These are phyloP conservation scores for Candida coleopterorum DNA, from an alignment of 805 yeast genomes.

Conservation along the genomic window DNA sequence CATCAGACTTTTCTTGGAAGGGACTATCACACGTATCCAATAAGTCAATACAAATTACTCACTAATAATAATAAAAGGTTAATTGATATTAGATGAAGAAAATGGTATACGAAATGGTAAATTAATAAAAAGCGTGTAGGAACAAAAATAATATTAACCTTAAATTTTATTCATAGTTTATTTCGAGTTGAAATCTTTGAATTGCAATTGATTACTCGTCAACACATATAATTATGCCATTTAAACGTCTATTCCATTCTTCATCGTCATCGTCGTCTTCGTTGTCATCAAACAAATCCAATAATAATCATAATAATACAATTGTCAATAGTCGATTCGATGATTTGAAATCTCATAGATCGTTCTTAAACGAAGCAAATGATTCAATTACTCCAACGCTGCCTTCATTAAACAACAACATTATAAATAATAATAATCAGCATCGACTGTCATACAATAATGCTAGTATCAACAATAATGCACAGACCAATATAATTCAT, in stretches of 20 bases:
- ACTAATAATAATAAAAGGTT: no score
- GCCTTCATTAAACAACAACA: slow-evolving; percentile 15
- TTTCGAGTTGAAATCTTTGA: no score
- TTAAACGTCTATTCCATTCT: slow-evolving; percentile 3
- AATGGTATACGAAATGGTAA: no score
- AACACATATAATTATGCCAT: slow-evolving; percentile 8
- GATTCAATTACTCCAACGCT: slow-evolving; percentile 23
- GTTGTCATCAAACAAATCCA: neutral
- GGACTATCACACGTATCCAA: no score
- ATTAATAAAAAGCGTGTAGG: no score
- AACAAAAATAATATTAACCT: no score
- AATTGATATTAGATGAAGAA: no score
- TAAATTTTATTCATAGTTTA: no score
- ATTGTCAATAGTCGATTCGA: neutral
- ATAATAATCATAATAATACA: neutral
- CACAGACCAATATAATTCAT: neutral
- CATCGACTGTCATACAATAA: neutral
- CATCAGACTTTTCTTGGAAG: no score
- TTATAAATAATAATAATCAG: neutral
- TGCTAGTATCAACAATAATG: neutral
- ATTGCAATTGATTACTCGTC: no score
- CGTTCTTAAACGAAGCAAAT: slow-evolving; percentile 19
- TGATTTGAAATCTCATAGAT: slow-evolving; percentile 16
- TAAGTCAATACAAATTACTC: no score
- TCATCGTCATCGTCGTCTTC: slow-evolving; percentile 6